Base-by-base conservation (phyloP, 306 rosid genomes). In the Dalbergia cultrata region DNA sequence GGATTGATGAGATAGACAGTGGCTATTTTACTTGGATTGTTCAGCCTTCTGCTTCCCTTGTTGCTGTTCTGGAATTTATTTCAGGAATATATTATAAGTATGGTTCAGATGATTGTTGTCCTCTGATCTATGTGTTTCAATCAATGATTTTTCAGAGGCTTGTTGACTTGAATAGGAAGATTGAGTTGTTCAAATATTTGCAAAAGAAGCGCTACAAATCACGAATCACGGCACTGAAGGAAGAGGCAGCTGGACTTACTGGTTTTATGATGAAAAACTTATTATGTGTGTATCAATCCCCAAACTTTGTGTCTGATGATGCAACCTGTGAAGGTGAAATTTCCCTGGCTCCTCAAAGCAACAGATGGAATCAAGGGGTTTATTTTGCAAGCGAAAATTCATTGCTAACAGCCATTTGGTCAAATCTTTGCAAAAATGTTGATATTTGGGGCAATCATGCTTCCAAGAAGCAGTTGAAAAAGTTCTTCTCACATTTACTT, bases 131-230 rank as follows among this genome's bases (percentile, higher is more conserved):
- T 79, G 74, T 83, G 67, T 89, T 93, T 85, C 95, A 90, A 78
- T 83, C 88, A 31, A 93, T 95, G 97, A 84, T 88, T 83, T 89
- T 90, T 90, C 94, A 88, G 85, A 90, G 99, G 88, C 93, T 95
- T 75, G 88, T 81, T 79, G 93, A 93, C 86, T 87, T 93, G 92
- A 91, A 95, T 83, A 90, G 85, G 79, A 91, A 81, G 80, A 85
- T 95, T 81, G 80, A 79, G 33, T 81, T 89, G 78, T 84, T 88
- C 53, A 89, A 84, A 77, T 93, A 90, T 89, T 74, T 89, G 77
- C 93, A 86, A 81, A 87, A 85, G 77, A 83, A 77, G 84, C 82
- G 79, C 35, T 83, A 84, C 85, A 77, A 50, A 80, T 82, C 79
- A 66, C 86, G 35, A 65, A 86, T 90, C 91, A 77, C 81, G 67